Conservation (phyloP, 768 basidiomycete genomes). For the Cyclocybe aegerita region DNA sequence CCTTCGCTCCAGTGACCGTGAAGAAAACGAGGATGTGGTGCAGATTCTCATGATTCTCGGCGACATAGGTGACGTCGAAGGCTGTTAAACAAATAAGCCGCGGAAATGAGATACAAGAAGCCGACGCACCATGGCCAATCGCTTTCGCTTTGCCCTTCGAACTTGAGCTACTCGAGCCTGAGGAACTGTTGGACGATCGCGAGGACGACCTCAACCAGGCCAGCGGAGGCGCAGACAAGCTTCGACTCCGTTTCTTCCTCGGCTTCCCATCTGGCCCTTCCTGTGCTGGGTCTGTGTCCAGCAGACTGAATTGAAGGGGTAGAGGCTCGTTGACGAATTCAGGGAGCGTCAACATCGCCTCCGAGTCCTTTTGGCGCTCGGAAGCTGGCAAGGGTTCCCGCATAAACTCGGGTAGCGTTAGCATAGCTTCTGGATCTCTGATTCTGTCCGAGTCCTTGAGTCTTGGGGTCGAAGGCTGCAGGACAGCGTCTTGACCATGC, state of each 20-base stretch:
- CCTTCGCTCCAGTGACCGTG: constrained; percentile 47
- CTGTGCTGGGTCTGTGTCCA: constrained; percentile 10
- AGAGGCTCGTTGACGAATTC: constrained; percentile 58
- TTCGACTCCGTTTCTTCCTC: constrained; percentile 41
- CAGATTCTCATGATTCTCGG: constrained; percentile 86
- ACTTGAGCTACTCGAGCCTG: constrained; percentile 12
- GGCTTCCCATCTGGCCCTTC: constrained; percentile 1
- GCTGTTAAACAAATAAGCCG: constrained; percentile 19
- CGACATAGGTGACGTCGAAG: constrained; percentile 51
- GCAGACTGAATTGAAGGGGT: constrained; percentile 23
- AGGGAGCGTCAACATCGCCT: constrained; percentile 54
- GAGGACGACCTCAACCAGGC: constrained; percentile 52
- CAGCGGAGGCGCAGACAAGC: constrained; percentile 59
- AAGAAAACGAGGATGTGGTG: constrained; percentile 78
- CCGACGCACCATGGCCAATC: constrained; percentile 13
- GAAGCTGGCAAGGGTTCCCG: constrained; percentile 44
- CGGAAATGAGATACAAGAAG: background rate
- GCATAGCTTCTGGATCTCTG: constrained; percentile 51
- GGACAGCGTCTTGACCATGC: constrained; percentile 75
- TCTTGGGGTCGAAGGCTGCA: constrained; percentile 25
- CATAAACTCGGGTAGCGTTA: constrained; percentile 65
- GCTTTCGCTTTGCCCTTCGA: constrained; percentile 20
- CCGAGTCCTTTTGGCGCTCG: constrained; percentile 32
- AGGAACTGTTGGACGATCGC: constrained; percentile 18
- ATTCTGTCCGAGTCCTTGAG: constrained; percentile 12